A percentile compares a stretch with the other conserved stretches of the same genome.
Evolutionary conservation across 169 alveolate genomes (phyloP).

Genomic region (Babesia ovata): DNA sequence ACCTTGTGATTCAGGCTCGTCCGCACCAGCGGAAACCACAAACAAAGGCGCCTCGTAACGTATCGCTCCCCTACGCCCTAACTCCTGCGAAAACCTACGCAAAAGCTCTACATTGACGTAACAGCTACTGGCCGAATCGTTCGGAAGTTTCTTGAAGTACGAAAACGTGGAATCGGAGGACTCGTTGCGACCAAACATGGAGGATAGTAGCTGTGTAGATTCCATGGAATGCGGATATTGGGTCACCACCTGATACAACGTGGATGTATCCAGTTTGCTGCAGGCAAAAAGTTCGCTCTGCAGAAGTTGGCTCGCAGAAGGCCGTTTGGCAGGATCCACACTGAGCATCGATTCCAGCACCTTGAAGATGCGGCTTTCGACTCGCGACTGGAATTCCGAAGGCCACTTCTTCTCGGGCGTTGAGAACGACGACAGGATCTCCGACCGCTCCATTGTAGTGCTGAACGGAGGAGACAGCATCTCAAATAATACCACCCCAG

Average conservation of each 20-base stretch:
- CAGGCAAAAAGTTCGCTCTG: constrained; percentile 71
- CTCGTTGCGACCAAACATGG: constrained; percentile 68
- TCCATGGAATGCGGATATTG: constrained; percentile 77
- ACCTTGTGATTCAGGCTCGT: neutral
- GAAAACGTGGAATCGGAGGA: constrained; percentile 30
- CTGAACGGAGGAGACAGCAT: constrained; percentile 82
- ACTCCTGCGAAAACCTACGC: constrained; percentile 59
- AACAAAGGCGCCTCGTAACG: constrained; percentile 46
- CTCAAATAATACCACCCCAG: constrained; percentile 85
- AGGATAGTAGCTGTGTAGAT: constrained; percentile 66
- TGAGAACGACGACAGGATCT: constrained; percentile 70
- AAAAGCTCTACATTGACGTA: constrained; percentile 61
- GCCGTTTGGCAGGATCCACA: constrained; percentile 73
- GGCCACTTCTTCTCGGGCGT: constrained; percentile 69
- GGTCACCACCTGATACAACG: constrained; percentile 70
- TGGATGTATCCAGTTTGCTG: constrained; percentile 64
- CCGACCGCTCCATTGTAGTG: constrained; percentile 82
- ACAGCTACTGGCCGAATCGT: constrained; percentile 38
- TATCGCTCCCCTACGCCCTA: constrained; percentile 52
- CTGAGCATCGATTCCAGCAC: constrained; percentile 71
- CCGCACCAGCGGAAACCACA: neutral
- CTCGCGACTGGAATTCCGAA: constrained; percentile 67
- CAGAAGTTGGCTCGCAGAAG: constrained; percentile 71
- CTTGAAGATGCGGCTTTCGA: constrained; percentile 65
- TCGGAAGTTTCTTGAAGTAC: constrained; percentile 40